Conservation (phyloP, 441 rosid species). For the Viola pubescens region DNA sequence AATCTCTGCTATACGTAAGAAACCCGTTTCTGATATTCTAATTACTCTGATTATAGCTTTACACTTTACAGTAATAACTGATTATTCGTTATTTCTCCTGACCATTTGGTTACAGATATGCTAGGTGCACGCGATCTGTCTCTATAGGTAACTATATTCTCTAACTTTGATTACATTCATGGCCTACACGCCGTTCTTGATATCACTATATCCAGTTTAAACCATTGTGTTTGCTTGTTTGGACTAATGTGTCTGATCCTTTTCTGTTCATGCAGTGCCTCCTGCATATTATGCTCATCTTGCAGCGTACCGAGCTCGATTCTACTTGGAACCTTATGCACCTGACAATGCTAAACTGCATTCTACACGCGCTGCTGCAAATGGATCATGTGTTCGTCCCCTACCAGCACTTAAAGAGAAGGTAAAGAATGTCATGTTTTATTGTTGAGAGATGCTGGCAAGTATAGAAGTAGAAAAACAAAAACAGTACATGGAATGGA, state of each 20-base stretch:
- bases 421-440: conserved; percentile 90
- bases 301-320: conserved; percentile 2
- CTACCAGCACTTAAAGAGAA: conserved; percentile 82
- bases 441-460: conserved; percentile 51
- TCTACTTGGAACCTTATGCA: neutral
- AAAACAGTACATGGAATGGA: neutral
- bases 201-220: neutral
- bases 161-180: neutral
- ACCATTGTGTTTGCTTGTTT: neutral
- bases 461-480: neutral
- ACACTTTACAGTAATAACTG: too few species aligned
- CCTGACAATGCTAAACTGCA: neutral
- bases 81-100: neutral
- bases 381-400: conserved; percentile 45
- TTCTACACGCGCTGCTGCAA: conserved; percentile 17
- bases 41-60: too few species aligned
- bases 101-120: neutral
- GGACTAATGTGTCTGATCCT: neutral
- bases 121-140: neutral
- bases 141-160: neutral
- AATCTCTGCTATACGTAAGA: neutral
- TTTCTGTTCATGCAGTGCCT: neutral
- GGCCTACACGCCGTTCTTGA: neutral
- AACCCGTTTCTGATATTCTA: neutral
- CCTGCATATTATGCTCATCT: neutral